phyloP scores from a whole-genome alignment of 1,284 basidiomycete species.

The Ustilago shanxiensis region DNA sequence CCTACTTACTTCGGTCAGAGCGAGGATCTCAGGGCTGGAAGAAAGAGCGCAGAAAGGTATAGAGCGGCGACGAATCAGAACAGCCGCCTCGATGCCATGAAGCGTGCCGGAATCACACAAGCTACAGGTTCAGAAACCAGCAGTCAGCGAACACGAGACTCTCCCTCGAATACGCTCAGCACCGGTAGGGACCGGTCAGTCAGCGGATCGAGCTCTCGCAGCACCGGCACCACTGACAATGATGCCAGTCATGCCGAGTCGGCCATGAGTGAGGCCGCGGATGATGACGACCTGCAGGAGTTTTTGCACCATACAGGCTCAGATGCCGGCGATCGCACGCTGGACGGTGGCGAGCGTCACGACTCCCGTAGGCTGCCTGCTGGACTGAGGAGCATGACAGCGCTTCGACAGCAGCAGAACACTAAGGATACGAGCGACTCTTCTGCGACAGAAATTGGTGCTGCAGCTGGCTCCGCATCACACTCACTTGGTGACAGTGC shows the following conservation, averaged over 20 bases:
- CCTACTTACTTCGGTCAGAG: constrained; percentile 15
- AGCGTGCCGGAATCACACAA: constrained; percentile 9
- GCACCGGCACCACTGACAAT: constrained; percentile 31
- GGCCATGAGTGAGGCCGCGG: constrained; percentile 12
- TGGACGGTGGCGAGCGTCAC: constrained; percentile 36
- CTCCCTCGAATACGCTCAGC: neutral
- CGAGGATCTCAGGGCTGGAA: constrained; percentile 2
- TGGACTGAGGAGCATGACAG: constrained; percentile 32
- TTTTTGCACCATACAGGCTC: constrained; percentile 36
- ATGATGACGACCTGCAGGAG: constrained; percentile 49
- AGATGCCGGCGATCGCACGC: constrained; percentile 17
- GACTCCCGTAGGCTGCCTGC: constrained; percentile 38
- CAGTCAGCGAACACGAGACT: neutral
- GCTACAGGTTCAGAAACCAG: neutral
- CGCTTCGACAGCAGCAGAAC: constrained; percentile 34
- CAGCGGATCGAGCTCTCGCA: constrained; percentile 35
- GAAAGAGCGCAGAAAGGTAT: constrained; percentile 16
- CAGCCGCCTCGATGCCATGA: constrained; percentile 31
- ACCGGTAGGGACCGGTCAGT: constrained; percentile 28
- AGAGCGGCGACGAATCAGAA: constrained; percentile 13
- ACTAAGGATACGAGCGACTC: constrained; percentile 13
- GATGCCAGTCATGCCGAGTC: constrained; percentile 27
- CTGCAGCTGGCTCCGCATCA: neutral
- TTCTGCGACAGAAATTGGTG: constrained; percentile 3
- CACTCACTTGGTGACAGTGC: neutral